These are phyloP conservation scores for Colletotrichum cereale DNA, from an alignment of 2,329 filamentous ascomycete genomes.

Conservation along the genomic window DNA sequence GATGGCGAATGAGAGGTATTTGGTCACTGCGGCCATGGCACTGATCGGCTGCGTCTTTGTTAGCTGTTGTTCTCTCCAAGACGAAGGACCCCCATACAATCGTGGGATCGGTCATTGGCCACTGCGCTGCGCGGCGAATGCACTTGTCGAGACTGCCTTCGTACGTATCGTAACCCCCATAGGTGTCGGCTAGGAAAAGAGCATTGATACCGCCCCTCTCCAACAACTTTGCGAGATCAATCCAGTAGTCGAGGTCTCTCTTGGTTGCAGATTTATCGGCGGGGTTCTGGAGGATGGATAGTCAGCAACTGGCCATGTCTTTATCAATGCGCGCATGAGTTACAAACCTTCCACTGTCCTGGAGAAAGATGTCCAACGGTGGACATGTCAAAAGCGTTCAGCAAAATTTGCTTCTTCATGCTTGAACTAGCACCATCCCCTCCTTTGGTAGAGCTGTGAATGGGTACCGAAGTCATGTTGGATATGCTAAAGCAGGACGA, in stretches of 20 bases:
- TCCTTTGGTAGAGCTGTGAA: conserved; percentile 14
- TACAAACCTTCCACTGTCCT: conserved; percentile 74
- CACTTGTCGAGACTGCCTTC: conserved; percentile 70
- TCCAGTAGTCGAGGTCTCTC: conserved; percentile 72
- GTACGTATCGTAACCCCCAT: conserved; percentile 74
- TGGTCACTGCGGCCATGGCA: conserved; percentile 76
- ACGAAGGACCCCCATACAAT: conserved; percentile 60
- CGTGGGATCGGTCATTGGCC: conserved; percentile 74
- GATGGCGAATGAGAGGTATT: conserved; percentile 72
- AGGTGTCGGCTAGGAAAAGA: conserved; percentile 75
- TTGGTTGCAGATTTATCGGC: conserved; percentile 72
- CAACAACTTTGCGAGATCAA: conserved; percentile 71
- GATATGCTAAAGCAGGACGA: no score
- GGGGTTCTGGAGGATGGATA: conserved; percentile 61
- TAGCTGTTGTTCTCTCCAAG: neutral
- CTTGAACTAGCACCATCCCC: conserved; percentile 2
- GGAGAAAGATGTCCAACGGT: conserved; percentile 74
- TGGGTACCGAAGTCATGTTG: conserved; percentile 28
- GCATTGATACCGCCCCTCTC: conserved; percentile 74
- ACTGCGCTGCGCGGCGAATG: conserved; percentile 72
- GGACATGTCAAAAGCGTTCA: conserved; percentile 72
- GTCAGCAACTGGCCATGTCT: neutral
- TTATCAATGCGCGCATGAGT: neutral
- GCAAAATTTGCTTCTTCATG: conserved; percentile 56
- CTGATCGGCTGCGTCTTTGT: conserved; percentile 63